A percentile compares a stretch with the other conserved stretches of the same genome.
Evolutionary conservation across 805 yeast genomes (phyloP).

Genomic region (Zygoascus biomembranicola): DNA sequence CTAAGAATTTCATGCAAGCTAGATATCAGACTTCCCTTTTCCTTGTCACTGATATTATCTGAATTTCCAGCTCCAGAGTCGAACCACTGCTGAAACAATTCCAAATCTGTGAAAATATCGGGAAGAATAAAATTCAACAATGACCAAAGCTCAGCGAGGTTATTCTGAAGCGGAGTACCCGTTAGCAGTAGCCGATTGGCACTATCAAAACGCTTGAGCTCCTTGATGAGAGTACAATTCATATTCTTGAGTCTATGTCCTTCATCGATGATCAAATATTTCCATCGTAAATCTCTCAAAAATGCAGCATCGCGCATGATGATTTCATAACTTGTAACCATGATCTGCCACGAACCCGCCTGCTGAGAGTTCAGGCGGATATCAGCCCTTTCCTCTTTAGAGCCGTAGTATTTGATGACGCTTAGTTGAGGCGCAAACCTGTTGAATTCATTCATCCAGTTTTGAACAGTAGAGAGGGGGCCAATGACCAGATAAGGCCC

Average conservation of each 20-base stretch:
- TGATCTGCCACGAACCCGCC: slow-evolving; percentile 56
- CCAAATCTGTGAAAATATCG: slow-evolving; percentile 84
- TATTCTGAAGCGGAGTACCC: slow-evolving; percentile 96
- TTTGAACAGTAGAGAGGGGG: slow-evolving; percentile 84
- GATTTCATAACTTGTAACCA: slow-evolving; percentile 78
- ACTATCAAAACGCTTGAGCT: slow-evolving; percentile 51
- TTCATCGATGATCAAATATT: slow-evolving; percentile 92
- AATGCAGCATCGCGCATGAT: slow-evolving; percentile 65
- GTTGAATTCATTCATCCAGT: slow-evolving; percentile 71
- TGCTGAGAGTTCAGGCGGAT: slow-evolving; percentile 59
- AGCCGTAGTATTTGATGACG: slow-evolving; percentile 91
- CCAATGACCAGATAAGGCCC: slow-evolving; percentile 94
- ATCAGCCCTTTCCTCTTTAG: slow-evolving; percentile 74
- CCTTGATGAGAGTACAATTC: slow-evolving; percentile 64
- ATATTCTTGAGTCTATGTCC: slow-evolving; percentile 89
- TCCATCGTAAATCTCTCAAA: slow-evolving; percentile 68
- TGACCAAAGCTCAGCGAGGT: slow-evolving; percentile 86
- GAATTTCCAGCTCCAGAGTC: slow-evolving; percentile 43
- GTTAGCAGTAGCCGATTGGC: slow-evolving; percentile 73
- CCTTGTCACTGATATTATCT: slow-evolving; percentile 24
- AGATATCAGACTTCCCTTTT: slow-evolving; percentile 38
- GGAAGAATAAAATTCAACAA: slow-evolving; percentile 85
- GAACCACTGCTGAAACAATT: slow-evolving; percentile 89
- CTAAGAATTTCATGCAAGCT: slow-evolving; percentile 81
- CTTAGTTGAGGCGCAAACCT: slow-evolving; percentile 59